Percentiles rank a stretch among this genome's conserved stretches.
phyloP scores from a whole-genome alignment of 768 basidiomycete species.

The Lepiota brunneoincarnata region DNA sequence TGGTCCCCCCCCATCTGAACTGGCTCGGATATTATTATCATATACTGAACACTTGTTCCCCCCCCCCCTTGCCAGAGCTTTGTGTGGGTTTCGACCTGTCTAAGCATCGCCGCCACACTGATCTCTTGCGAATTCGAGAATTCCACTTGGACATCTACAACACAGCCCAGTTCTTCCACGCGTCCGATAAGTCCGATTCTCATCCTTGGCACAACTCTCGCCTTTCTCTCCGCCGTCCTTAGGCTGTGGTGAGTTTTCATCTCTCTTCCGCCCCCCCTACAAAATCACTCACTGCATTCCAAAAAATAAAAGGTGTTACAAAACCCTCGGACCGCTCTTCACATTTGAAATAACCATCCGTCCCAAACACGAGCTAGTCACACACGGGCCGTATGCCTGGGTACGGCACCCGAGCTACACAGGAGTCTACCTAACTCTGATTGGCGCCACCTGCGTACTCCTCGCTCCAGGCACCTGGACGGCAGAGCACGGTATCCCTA shows the following conservation, averaged over 20 bases:
- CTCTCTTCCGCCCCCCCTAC: neutral
- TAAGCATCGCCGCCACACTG: neutral
- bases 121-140: neutral
- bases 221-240: conserved; percentile 24
- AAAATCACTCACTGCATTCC: neutral
- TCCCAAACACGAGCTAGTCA: conserved; percentile 37
- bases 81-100: conserved; percentile 7
- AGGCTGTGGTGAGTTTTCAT: conserved; percentile 27
- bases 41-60: conserved; percentile 21
- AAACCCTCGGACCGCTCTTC: conserved; percentile 37
- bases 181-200: conserved; percentile 6
- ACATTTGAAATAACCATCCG: conserved; percentile 43
- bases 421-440: conserved; percentile 34
- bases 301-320: conserved; percentile 36
- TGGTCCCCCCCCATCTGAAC: conserved; percentile 2
- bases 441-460: conserved; percentile 30
- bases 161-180: neutral
- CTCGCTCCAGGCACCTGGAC: conserved; percentile 32
- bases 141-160: neutral
- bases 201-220: conserved; percentile 23
- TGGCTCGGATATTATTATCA: conserved; percentile 3
- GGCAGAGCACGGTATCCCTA: conserved; percentile 20
- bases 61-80: neutral
- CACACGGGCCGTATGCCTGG: conserved; percentile 40
- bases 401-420: conserved; percentile 44